Evolutionary conservation across 2,329 filamentous ascomycete genomes (phyloP), one percentile per base, ranked within the genome.

Genomic region (Calonectria crousiana): DNA sequence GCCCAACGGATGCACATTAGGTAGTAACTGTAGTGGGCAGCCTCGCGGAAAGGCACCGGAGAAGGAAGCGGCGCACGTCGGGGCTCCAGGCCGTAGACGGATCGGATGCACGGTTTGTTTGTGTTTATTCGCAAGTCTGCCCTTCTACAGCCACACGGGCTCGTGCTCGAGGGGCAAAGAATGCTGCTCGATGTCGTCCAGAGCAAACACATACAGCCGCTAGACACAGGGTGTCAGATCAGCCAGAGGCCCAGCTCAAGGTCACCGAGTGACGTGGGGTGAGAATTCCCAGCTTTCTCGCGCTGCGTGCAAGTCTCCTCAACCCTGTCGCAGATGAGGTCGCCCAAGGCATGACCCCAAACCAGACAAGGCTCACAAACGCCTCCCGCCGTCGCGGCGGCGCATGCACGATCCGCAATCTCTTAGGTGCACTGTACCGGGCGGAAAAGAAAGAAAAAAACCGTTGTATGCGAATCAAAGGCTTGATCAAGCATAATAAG

Each of bases 271-370:
- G 51, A 51, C 68, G 44, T 53, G 47, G 41, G 68, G 58, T 30
- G 53, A 44, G 41, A 41, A 49, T 64, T 65, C 56, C 67, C 56
- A 30, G 23, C n/a, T 16, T 18, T 26, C 53, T 38, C 23, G 30
- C 8, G 20, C 13, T 60, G 20, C 56, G 41, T 47, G 38, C 20
- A 30, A 38, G 32, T 49, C 44, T 16, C 23, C 41, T n/a, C 34
- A 38, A 56, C 44, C 51, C 30, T 70, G 68, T 70, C 68, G 47
- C 56, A 70, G 68, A 65, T 53, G 58, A 52, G 68, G 68, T 65
- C 68, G 47, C 51, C 44, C 60, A 38, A 64, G 47, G 52, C 68
- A 70, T 26, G 68, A 52, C 68, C 67, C 56, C 20, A 62, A 69
- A 49, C 38, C 41, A 65, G 60, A 32, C 41, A 65, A 65, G 28